Evolutionary conservation across 2,329 filamentous ascomycete genomes (phyloP).

Genomic region (Colletotrichum sp.): DNA sequence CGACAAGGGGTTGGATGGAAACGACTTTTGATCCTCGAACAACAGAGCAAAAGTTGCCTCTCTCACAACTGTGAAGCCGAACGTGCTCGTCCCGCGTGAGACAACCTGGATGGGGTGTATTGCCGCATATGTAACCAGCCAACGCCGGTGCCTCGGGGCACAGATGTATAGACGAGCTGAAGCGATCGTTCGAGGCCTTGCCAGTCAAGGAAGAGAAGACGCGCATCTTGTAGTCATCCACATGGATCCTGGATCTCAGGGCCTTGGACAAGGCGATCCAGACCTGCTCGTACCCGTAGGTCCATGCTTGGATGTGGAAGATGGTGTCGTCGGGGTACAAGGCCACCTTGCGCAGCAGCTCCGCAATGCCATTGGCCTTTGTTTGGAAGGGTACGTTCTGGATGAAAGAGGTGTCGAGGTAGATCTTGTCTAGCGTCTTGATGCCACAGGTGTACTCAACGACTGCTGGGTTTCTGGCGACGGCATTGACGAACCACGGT

Average conservation of each 20-base stretch:
- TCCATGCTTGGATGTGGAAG: constrained; percentile 90
- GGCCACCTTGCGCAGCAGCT: constrained; percentile 73
- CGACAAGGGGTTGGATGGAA: constrained; percentile 80
- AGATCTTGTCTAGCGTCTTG: constrained; percentile 78
- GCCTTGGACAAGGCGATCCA: constrained; percentile 81
- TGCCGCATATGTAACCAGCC: constrained; percentile 77
- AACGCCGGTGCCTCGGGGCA: constrained; percentile 69
- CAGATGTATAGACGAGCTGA: constrained; percentile 45
- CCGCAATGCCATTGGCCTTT: constrained; percentile 76
- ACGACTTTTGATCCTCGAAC: constrained; percentile 61
- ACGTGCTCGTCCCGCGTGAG: constrained; percentile 68
- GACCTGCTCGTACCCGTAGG: constrained; percentile 88
- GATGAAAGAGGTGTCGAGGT: constrained; percentile 85
- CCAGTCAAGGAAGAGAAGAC: constrained; percentile 71
- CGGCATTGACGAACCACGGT: constrained; percentile 80
- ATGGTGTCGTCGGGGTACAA: constrained; percentile 74
- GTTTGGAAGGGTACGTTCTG: constrained; percentile 54
- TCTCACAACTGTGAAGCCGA: constrained; percentile 87
- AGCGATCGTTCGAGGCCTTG: constrained; percentile 43
- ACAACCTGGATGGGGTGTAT: constrained; percentile 72
- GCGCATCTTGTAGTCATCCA: constrained; percentile 79
- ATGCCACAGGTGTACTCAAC: constrained; percentile 74
- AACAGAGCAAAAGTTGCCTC: constrained; percentile 65
- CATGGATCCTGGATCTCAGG: constrained; percentile 75
- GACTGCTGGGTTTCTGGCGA: constrained; percentile 74